Evolutionary conservation across 345 rosid species (phyloP), one percentile per base, ranked within the genome.

Genomic region (Cochlearia excelsa): DNA sequence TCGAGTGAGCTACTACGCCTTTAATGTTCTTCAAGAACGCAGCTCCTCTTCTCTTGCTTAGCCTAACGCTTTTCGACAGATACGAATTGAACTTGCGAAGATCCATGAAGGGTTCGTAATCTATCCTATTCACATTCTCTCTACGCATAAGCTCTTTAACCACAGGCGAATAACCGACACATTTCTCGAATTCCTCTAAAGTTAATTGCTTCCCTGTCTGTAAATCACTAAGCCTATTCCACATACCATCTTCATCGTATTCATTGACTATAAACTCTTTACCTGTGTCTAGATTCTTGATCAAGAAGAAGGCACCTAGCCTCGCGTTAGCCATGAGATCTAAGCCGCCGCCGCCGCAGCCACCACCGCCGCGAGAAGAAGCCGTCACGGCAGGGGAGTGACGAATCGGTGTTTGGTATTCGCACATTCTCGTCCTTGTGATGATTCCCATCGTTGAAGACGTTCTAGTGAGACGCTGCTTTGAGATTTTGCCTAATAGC

Each of bases 181-280:
- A 76, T 55, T 80, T 89, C 81, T 93, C 97, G 46, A 90, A 90
- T 49, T 93, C 99, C 66, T 93, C 97, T 80, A 89, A 70, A 2
- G 95, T 93, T 23, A 93, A 65, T 34, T 89, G 85, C 87, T 93
- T 87, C 59, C 97, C 99, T 0, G 99, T 93, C 16, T 93, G 96
- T 33, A 93, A 77, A 81, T 93, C 99, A 54, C 97, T 89, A 10
- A 93, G 78, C 72, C 82, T 79, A 61, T 89, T 93, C 97, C 99
- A 93, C 88, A 74, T 82, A n/a, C 95, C 97, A 54, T 89, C 80
- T 48, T 84, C 83, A 39, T 76, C 75, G 44, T 77, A 82, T 80
- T 87, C 99, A 3, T 93, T 87, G 8, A 93, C 97, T 11, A 93
- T 63, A 40, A 93, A 86, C 42, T 89, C 99, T 33, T 81, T 85